Evolutionary conservation across 1,284 basidiomycete genomes (phyloP).

Genomic region (Austroboletus olivaceoglutinosus): DNA sequence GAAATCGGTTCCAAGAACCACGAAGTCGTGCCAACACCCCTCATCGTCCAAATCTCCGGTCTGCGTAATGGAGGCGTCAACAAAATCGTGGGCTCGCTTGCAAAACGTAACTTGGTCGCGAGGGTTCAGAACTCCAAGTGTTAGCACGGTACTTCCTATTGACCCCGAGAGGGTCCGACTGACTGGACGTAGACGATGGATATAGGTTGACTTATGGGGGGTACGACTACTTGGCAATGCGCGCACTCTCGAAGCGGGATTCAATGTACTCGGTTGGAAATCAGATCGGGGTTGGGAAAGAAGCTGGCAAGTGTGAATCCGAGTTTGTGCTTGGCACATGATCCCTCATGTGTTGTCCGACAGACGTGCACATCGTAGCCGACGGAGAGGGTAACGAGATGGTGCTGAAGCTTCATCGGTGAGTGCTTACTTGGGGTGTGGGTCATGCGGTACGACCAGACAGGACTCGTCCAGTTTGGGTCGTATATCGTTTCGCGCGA

Average conservation of each 20-base stretch:
- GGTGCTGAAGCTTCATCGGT: constrained; percentile 93
- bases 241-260: constrained; percentile 88
- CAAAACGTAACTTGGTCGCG: constrained; percentile 89
- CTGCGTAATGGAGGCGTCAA: constrained; percentile 90
- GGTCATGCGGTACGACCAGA: background rate
- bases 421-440: constrained; percentile 11
- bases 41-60: constrained; percentile 91
- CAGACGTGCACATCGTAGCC: constrained; percentile 91
- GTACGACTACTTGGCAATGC: constrained; percentile 93
- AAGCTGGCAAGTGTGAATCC: constrained; percentile 63
- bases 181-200: constrained; percentile 75
- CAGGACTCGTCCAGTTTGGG: constrained; percentile 66
- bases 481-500: constrained; percentile 93
- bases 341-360: constrained; percentile 2
- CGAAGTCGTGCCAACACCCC: constrained; percentile 86
- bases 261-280: constrained; percentile 89
- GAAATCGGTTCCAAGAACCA: constrained; percentile 99
- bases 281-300: constrained; percentile 98
- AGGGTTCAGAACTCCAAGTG: constrained; percentile 92
- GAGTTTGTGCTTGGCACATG: background rate
- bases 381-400: constrained; percentile 80
- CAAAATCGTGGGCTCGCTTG: constrained; percentile 87
- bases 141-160: constrained; percentile 37
- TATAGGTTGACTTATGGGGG: constrained; percentile 97
- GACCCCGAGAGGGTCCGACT: constrained; percentile 1